Conservation (phyloP, 169 alveolate species). For the Besnoitia besnoiti region DNA sequence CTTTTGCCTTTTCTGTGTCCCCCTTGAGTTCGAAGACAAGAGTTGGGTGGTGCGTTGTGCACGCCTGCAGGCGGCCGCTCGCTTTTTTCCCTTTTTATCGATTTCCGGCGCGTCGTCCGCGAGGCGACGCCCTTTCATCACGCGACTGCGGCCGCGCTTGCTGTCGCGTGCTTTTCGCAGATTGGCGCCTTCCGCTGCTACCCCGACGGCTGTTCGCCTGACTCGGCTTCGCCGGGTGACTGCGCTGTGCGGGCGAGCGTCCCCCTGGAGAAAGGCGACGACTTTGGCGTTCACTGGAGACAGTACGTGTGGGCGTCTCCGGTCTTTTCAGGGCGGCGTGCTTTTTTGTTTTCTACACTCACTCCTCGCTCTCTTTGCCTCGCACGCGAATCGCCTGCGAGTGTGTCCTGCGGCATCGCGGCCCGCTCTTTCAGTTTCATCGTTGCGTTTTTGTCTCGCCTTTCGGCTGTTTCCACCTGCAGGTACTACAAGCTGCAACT, state of each 20-base stretch:
- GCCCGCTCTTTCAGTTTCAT: background rate
- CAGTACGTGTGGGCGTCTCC: slow-evolving; percentile 60
- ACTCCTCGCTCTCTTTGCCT: background rate
- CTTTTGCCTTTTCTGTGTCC: no score
- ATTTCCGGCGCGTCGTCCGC: no score
- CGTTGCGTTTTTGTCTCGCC: background rate
- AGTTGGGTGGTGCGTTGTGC: no score
- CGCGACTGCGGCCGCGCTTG: background rate
- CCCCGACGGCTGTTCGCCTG: background rate
- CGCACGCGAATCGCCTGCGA: no score
- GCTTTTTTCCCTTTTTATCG: no score
- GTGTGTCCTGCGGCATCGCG: no score
- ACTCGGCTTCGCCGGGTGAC: background rate
- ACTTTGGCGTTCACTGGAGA: slow-evolving; percentile 86
- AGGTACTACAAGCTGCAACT: background rate
- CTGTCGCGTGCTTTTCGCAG: background rate
- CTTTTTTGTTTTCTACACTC: background rate
- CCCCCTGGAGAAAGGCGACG: slow-evolving; percentile 85
- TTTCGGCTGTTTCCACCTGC: background rate
- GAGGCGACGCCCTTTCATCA: background rate
- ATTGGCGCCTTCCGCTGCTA: slow-evolving; percentile 35
- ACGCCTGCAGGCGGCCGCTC: no score
- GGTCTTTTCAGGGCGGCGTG: background rate
- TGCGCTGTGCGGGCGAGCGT: slow-evolving; percentile 52
- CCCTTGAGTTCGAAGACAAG: no score